These are phyloP conservation scores for Sclerotinia trifoliorum DNA, from an alignment of 2,329 filamentous ascomycete genomes.

Conservation along the genomic window DNA sequence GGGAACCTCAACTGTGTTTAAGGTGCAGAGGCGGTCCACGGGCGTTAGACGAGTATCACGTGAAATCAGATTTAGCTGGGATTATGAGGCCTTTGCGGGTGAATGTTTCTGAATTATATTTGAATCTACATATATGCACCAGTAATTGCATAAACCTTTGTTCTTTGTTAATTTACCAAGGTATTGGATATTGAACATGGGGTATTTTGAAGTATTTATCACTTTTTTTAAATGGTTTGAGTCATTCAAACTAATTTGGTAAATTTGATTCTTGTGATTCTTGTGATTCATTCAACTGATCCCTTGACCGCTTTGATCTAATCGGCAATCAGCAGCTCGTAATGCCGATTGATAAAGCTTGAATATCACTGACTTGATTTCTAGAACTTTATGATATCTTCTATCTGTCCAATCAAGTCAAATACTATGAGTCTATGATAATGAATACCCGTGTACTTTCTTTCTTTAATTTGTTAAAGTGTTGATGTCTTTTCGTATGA, in stretches of 20 bases:
- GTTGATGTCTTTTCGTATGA: slow-evolving; percentile 31
- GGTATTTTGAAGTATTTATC: not conserved
- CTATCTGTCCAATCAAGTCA: too few species aligned
- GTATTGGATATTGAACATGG: too few species aligned
- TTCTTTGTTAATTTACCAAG: not conserved
- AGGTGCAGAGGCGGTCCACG: slow-evolving; percentile 24
- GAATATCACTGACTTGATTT: slow-evolving; percentile 1
- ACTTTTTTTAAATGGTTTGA: not conserved
- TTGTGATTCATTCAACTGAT: not conserved
- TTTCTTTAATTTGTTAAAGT: not conserved
- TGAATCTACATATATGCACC: not conserved
- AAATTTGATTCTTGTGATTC: slow-evolving; percentile 8
- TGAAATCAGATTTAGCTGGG: not conserved
- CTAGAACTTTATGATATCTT: too few species aligned
- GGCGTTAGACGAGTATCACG: slow-evolving; percentile 23
- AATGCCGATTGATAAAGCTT: slow-evolving; percentile 21
- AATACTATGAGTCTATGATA: not conserved
- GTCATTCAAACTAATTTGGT: not conserved
- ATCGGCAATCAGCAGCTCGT: slow-evolving; percentile 19
- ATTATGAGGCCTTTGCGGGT: slow-evolving; percentile 3
- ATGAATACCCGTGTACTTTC: not conserved
- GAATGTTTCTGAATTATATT: not conserved
- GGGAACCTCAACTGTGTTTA: slow-evolving; percentile 23
- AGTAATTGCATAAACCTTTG: not conserved
- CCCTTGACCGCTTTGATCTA: slow-evolving; percentile 14